Conservation (phyloP, 2,329 filamentous ascomycete genomes). For the Clarireedia sp. region DNA sequence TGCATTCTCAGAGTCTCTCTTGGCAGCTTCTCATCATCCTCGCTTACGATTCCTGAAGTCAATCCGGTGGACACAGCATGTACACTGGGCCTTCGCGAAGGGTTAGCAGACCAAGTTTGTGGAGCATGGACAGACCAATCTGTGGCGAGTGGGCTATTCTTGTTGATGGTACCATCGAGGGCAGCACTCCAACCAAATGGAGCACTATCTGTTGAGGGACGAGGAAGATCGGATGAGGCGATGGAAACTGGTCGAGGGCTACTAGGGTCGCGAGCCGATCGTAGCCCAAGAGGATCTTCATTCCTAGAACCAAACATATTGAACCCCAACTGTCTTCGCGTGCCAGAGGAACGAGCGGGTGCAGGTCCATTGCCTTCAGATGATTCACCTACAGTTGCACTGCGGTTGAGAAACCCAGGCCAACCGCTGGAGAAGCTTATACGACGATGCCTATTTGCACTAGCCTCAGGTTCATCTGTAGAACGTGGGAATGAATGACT, state of each 20-base stretch:
- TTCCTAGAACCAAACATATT: conserved; percentile 46
- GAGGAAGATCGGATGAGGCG: conserved; percentile 61
- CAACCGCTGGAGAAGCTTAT: conserved; percentile 51
- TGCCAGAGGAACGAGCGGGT: conserved; percentile 22
- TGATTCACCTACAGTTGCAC: conserved; percentile 18
- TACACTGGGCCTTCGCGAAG: conserved; percentile 72
- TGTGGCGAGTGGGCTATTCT: conserved; percentile 42
- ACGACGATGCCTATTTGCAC: conserved; percentile 43
- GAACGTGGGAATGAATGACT: conserved; percentile 69
- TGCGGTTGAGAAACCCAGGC: conserved; percentile 33
- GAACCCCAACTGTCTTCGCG: conserved; percentile 22
- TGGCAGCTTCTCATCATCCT: conserved; percentile 56
- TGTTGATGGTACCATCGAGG: conserved; percentile 39
- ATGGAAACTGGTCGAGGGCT: conserved; percentile 62
- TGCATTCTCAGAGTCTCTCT: conserved; percentile 46
- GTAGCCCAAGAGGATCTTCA: conserved; percentile 31
- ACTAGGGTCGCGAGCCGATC: conserved; percentile 47
- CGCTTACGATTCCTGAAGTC: conserved; percentile 53
- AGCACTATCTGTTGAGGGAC: conserved; percentile 71
- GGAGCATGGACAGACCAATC: conserved; percentile 41
- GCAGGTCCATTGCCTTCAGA: conserved; percentile 28
- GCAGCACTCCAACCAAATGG: conserved; percentile 61
- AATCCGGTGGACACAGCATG: conserved; percentile 60
- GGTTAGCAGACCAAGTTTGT: conserved; percentile 63
- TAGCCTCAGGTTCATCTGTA: conserved; percentile 46